Evolutionary conservation across 371 early-diverging fungal species (phyloP), one percentile per base, ranked within the genome.

Genomic region (Lichtheimia ramosa): DNA sequence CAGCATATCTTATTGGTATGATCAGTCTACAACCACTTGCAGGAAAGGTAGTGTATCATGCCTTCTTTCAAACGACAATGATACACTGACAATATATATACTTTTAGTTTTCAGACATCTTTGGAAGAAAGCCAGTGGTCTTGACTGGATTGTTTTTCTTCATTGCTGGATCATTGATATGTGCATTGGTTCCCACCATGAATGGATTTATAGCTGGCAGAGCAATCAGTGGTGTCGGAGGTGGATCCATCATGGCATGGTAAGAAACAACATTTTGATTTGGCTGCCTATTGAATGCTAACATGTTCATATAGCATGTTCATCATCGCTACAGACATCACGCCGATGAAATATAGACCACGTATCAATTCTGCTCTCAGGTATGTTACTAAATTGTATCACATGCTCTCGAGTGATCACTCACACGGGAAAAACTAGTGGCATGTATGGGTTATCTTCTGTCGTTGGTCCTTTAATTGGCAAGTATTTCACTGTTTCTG

Each of bases 291-390:
- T 34, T 34, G 34, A 27, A 5, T 5, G 10, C 8, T 34, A 34
- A 34, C 82, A 88, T 59, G 90, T 21, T 77, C 87, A 66, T 73
- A 86, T 12, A 69, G 85, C 67, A 79, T 82, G 20, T 78, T 89
- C 53, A 89, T 94, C 59, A 86, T 92, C 58, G 85, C 93, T 43
- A 82, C 92, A 3, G 96, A 95, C 52, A 71, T 94, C 16, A 59
- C 70, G 0, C 73, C 89, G 13, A 42, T 89, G n/a, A 66, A 81
- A 12, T 83, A 91, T 18, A 81, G 93, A 0, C 87, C 84, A 25
- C 79, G 89, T 84, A 57, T 77, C 85, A 58, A 74, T 83, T 2
- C 67, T 81, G 42, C 69, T 86, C 34, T 73, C 82, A 54, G 82
- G 74, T 40, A 79, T 46, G 46, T 46, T 13, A 1, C 10, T 34